Conservation (phyloP, 2,329 filamentous ascomycete species). For the Botrytis sinoallii region DNA sequence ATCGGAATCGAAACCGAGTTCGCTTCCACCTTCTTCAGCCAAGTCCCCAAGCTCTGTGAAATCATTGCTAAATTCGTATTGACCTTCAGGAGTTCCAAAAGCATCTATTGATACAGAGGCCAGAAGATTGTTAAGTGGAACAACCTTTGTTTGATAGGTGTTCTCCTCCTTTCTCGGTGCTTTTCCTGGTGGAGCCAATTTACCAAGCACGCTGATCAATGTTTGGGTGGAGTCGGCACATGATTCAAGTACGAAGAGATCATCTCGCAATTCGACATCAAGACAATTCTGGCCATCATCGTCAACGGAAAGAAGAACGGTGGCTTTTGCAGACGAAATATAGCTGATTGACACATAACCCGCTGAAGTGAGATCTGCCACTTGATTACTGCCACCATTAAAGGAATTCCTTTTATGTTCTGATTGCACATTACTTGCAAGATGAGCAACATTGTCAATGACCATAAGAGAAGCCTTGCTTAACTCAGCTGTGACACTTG, state of each 20-base stretch:
- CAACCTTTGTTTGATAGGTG: conserved; percentile 83
- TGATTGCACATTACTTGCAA: conserved; percentile 26
- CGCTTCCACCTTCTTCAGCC: conserved; percentile 42
- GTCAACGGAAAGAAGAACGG: conserved; percentile 55
- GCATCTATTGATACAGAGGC: conserved; percentile 87
- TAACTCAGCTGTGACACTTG: conserved; percentile 64
- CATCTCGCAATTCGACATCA: conserved; percentile 78
- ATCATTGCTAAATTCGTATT: conserved; percentile 61
- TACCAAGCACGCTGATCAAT: conserved; percentile 73
- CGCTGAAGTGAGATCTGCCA: conserved; percentile 55
- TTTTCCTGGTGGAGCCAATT: conserved; percentile 76
- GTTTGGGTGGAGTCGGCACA: conserved; percentile 98
- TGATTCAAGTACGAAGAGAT: conserved; percentile 85
- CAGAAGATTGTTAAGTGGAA: conserved; percentile 83
- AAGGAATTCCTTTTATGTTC: conserved; percentile 34
- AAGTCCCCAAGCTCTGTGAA: conserved; percentile 52
- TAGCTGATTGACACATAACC: conserved; percentile 87
- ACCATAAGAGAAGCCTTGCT: conserved; percentile 80
- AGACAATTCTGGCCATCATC: conserved; percentile 62
- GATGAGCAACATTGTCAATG: conserved; percentile 66
- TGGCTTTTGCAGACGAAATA: conserved; percentile 75
- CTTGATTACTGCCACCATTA: conserved; percentile 43
- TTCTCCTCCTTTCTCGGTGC: conserved; percentile 70
- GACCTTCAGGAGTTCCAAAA: conserved; percentile 61
- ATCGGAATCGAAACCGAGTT: conserved; percentile 44